Percentiles rank a stretch among this genome's conserved stretches.
These are phyloP conservation scores for Buxus sempervirens DNA, from an alignment of 164 flowering plant species.

Conservation along the genomic window DNA sequence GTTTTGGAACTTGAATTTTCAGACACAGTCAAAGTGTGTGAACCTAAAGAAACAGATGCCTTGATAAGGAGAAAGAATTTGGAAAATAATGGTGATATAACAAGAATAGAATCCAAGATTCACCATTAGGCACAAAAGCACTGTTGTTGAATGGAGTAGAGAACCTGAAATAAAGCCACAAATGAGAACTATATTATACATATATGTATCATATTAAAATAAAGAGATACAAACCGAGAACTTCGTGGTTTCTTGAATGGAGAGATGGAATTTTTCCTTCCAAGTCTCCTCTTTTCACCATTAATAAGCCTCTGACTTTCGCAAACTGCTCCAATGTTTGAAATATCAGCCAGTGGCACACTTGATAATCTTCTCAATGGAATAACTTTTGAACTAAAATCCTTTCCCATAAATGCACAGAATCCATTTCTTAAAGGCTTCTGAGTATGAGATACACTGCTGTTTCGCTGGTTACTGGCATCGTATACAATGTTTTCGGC, in stretches of 20 bases:
- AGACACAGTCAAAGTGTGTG: slow-evolving; percentile 27
- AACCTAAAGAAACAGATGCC: slow-evolving; percentile 33
- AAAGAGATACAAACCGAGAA: slow-evolving; percentile 32
- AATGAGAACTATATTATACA: slow-evolving; percentile 4
- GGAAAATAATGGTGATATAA: background rate
- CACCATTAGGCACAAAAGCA: slow-evolving; percentile 45
- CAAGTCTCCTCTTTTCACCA: slow-evolving; percentile 44
- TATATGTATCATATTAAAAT: background rate
- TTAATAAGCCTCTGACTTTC: slow-evolving; percentile 22
- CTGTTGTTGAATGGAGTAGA: slow-evolving; percentile 50
- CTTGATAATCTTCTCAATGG: slow-evolving; percentile 24
- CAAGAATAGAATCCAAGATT: slow-evolving; percentile 3
- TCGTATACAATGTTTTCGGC: slow-evolving; percentile 27
- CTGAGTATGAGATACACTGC: slow-evolving; percentile 11
- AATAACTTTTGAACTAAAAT: slow-evolving; percentile 21
- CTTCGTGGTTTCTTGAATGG: slow-evolving; percentile 90
- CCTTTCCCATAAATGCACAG: slow-evolving; percentile 17
- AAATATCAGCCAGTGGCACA: slow-evolving; percentile 59
- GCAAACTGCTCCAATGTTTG: slow-evolving; percentile 34
- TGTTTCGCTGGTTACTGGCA: slow-evolving; percentile 8
- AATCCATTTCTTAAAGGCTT: slow-evolving; percentile 21
- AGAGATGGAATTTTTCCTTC: slow-evolving; percentile 45
- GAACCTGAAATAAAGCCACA: slow-evolving; percentile 32
- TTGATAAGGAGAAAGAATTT: slow-evolving; percentile 14
- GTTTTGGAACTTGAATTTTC: slow-evolving; percentile 35